phyloP scores from a whole-genome alignment of 1,284 basidiomycete genomes.

The Cryptococcus jaspeensis region DNA sequence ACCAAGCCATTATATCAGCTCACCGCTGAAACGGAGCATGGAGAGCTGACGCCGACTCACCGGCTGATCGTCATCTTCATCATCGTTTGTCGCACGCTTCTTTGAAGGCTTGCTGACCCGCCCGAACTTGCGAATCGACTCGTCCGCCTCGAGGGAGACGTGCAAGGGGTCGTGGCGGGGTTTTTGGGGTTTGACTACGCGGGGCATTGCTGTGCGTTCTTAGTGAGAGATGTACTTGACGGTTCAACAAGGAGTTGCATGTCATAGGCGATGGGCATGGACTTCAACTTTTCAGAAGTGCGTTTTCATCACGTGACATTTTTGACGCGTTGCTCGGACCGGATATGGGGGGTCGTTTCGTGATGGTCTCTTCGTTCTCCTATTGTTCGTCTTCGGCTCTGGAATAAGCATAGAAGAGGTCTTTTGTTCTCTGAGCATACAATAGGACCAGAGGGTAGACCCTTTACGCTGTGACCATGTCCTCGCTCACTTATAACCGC shows the following conservation, averaged over 20 bases:
- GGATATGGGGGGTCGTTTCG: too few species aligned
- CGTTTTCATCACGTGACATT: neutral
- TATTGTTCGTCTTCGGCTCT: too few species aligned
- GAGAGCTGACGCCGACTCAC: conserved; percentile 5
- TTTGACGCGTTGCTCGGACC: neutral
- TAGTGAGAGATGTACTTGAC: neutral
- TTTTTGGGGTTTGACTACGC: conserved; percentile 31
- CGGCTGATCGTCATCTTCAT: conserved; percentile 61
- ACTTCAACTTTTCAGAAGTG: neutral
- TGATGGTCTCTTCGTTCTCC: too few species aligned
- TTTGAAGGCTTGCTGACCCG: conserved; percentile 64
- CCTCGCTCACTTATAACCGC: too few species aligned
- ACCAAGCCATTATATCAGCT: too few species aligned
- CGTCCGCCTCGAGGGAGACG: conserved; percentile 74
- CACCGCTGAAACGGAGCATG: too few species aligned
- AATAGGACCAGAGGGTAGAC: too few species aligned
- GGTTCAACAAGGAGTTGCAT: neutral
- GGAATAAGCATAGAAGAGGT: too few species aligned
- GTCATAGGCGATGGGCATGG: neutral
- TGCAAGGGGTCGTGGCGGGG: conserved; percentile 77
- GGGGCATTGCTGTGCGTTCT: conserved; percentile 36
- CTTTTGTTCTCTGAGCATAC: too few species aligned
- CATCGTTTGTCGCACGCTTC: conserved; percentile 59
- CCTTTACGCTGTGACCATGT: too few species aligned
- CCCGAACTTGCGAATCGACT: conserved; percentile 71